A percentile compares a stretch with the other conserved stretches of the same genome.
These are phyloP conservation scores for Kodamaea sp. DNA, from an alignment of 1,139 yeast species.

Conservation along the genomic window DNA sequence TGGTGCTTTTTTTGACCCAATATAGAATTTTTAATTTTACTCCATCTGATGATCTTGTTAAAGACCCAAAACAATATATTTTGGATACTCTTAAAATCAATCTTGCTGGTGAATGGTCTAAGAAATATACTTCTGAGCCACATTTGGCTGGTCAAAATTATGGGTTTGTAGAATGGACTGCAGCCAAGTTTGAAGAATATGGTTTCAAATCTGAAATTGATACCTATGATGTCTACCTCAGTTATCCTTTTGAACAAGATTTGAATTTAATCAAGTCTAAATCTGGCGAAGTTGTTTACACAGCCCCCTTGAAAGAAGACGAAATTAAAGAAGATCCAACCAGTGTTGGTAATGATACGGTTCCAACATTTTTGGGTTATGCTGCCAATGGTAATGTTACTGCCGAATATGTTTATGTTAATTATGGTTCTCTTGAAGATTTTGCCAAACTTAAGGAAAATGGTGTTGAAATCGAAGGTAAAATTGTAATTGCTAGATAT, in stretches of 20 bases:
- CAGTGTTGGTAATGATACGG: slow-evolving; percentile 43
- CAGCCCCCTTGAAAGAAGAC: slow-evolving; percentile 71
- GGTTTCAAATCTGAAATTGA: slow-evolving; percentile 55
- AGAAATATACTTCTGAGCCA: slow-evolving; percentile 29
- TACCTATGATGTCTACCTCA: slow-evolving; percentile 54
- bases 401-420: slow-evolving; percentile 41
- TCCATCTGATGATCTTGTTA: slow-evolving; percentile 1
- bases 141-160: slow-evolving; percentile 43
- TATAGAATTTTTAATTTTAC: too few species aligned
- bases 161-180: slow-evolving; percentile 38
- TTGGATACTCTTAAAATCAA: slow-evolving; percentile 21
- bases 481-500: slow-evolving; percentile 41
- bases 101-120: slow-evolving; percentile 32
- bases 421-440: slow-evolving; percentile 40
- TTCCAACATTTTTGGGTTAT: slow-evolving; percentile 46
- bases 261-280: slow-evolving; percentile 34
- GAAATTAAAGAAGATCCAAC: slow-evolving; percentile 67
- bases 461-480: slow-evolving; percentile 39
- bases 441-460: slow-evolving; percentile 29
- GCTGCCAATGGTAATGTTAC: slow-evolving; percentile 50
- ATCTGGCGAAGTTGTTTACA: slow-evolving; percentile 37
- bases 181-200: slow-evolving; percentile 32
- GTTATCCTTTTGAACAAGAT: slow-evolving; percentile 47
- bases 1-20: too few species aligned
- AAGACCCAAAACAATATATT: slow-evolving; percentile 11